Percentiles rank a stretch among this genome's conserved stretches.
phyloP scores from a whole-genome alignment of 805 yeast genomes.

The Barnettozyma sucrosica region DNA sequence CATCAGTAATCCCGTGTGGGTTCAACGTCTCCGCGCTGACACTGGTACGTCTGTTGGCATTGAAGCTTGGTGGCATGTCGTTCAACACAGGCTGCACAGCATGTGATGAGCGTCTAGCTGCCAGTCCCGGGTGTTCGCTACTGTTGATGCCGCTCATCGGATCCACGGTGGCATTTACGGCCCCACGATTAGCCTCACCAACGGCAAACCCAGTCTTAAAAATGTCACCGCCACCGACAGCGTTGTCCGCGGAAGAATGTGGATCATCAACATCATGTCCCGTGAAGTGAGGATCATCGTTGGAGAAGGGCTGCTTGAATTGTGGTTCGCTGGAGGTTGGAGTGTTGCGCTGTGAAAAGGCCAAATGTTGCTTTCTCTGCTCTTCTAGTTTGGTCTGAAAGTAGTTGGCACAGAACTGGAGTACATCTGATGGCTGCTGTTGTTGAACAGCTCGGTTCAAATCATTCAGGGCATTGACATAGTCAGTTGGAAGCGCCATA shows the following conservation, averaged over 20 bases:
- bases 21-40: slow-evolving; percentile 86
- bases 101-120: slow-evolving; percentile 16
- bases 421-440: slow-evolving; percentile 58
- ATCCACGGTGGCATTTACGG: slow-evolving; percentile 17
- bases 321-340: slow-evolving; percentile 1
- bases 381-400: slow-evolving; percentile 57
- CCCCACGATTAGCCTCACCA: slow-evolving; percentile 18
- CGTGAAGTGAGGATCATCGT: slow-evolving; percentile 56
- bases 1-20: slow-evolving; percentile 59
- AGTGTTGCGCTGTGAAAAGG: not conserved
- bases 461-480: slow-evolving; percentile 51
- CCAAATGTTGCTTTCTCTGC: slow-evolving; percentile 49
- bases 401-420: slow-evolving; percentile 73
- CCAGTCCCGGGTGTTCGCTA: not conserved
- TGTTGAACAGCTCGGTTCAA: slow-evolving; percentile 52
- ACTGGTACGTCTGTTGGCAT: slow-evolving; percentile 80
- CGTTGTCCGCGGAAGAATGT: slow-evolving; percentile 11
- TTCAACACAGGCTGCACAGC: slow-evolving; percentile 14
- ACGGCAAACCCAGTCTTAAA: slow-evolving; percentile 24
- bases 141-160: slow-evolving; percentile 13
- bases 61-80: slow-evolving; percentile 54
- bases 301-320: slow-evolving; percentile 45
- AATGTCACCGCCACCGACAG: slow-evolving; percentile 17
- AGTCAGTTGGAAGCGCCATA: slow-evolving; percentile 34
- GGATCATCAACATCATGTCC: slow-evolving; percentile 28